Evolutionary conservation across 345 rosid genomes (phyloP).

Genomic region (Dimocarpus longan): DNA sequence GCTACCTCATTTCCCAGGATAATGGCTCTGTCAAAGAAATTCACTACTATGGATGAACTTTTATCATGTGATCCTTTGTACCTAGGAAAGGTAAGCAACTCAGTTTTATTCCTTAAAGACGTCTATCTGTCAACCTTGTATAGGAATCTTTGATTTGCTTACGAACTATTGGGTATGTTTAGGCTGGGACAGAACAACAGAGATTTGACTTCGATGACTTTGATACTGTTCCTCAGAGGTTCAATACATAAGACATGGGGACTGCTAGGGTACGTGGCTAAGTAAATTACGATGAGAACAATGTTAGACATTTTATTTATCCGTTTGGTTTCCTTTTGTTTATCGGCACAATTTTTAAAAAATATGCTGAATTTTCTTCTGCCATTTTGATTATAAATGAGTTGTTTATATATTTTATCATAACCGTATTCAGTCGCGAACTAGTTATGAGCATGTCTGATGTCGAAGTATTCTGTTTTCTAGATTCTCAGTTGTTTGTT

Average conservation of each 20-base stretch:
- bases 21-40: constrained; percentile 82
- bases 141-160: constrained; percentile 17
- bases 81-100: constrained; percentile 64
- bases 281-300: constrained; percentile 5
- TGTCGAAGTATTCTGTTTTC: background rate
- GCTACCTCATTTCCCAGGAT: constrained; percentile 48
- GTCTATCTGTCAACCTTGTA: background rate
- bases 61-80: constrained; percentile 78
- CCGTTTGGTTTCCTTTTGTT: background rate
- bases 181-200: constrained; percentile 92
- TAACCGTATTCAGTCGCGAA: background rate
- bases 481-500: background rate
- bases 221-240: constrained; percentile 87
- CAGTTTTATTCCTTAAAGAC: background rate
- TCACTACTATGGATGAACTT: constrained; percentile 72
- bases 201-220: constrained; percentile 93
- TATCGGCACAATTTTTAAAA: constrained; percentile 10
- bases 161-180: constrained; percentile 2
- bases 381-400: constrained; percentile 2
- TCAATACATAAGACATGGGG: constrained; percentile 44
- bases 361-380: constrained; percentile 23
- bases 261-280: background rate
- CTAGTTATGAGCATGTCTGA: background rate
- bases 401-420: background rate
- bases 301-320: background rate